Evolutionary conservation across 1,139 yeast genomes (phyloP).

Genomic region (Fermentozyma sake): DNA sequence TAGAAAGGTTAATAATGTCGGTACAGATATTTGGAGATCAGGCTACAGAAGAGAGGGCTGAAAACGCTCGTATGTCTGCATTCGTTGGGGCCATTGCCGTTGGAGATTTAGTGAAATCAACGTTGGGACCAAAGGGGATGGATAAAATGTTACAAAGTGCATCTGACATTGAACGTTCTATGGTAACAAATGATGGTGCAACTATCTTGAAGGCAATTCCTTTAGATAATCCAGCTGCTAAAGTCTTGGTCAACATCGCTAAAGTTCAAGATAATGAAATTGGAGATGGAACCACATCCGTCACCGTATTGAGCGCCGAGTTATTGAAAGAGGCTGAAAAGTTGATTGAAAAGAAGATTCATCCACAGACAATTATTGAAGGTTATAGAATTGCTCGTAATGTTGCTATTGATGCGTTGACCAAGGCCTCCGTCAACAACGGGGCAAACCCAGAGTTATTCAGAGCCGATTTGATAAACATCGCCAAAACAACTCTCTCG

Average conservation of each 20-base stretch:
- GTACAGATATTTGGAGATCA: slow-evolving; percentile 96
- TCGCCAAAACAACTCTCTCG: slow-evolving; percentile 90
- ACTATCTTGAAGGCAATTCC: slow-evolving; percentile 93
- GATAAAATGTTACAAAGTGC: slow-evolving; percentile 91
- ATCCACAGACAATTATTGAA: slow-evolving; percentile 96
- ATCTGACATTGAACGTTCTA: slow-evolving; percentile 61
- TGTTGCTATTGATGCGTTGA: slow-evolving; percentile 80
- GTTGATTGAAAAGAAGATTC: slow-evolving; percentile 86
- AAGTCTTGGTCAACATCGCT: slow-evolving; percentile 90
- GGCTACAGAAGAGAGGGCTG: slow-evolving; percentile 96
- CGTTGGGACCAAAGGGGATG: slow-evolving; percentile 98
- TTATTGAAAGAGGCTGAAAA: slow-evolving; percentile 92
- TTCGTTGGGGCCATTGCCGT: slow-evolving; percentile 99
- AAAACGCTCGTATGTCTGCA: slow-evolving; percentile 94
- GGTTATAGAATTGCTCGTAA: slow-evolving; percentile 87
- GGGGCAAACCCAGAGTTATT: slow-evolving; percentile 59
- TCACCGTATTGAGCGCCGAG: slow-evolving; percentile 85
- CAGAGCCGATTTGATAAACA: slow-evolving; percentile 72
- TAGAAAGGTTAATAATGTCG: slow-evolving; percentile 42
- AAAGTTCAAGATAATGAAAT: slow-evolving; percentile 98
- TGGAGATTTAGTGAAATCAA: slow-evolving; percentile 92
- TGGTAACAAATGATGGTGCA: slow-evolving; percentile 98
- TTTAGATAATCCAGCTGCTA: slow-evolving; percentile 96
- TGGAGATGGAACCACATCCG: slow-evolving; percentile 99
- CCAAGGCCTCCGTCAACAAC: slow-evolving; percentile 72